Base-by-base conservation (phyloP, 2,329 filamentous ascomycete species). In the Phaeophleospora eucalypticola region DNA sequence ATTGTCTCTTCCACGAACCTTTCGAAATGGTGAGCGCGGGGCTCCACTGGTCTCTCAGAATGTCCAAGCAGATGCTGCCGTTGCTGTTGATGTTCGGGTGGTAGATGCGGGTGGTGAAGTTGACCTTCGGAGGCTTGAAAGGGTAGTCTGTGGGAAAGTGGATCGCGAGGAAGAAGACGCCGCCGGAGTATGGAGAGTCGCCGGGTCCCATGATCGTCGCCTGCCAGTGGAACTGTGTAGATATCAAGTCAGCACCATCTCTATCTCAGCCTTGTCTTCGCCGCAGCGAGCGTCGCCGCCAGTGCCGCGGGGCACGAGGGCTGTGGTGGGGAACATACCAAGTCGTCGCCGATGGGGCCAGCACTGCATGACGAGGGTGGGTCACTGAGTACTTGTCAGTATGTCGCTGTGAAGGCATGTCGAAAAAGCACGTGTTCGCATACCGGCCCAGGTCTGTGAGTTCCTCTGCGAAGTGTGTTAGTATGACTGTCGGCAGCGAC, bases 21-120 rank as follows among this genome's bases (percentile, higher is more conserved):
- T 98, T 98, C 53, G 89, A 95, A 65, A 98, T 97, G 60, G 93
- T 98, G 72, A 98, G 79, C 58, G 93, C 93, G 35, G 93, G 93
- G 71, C 90, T 96, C 93, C 93, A 98, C 77, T 98, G 93, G 73
- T 98, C 93, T 77, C 93, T 84, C 67, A 98, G 79, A 68, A 98
- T 98, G 68, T 98, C 93, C 70, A 98, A 76, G 73, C 93, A 98
- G 74, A 98, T 98, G 74, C 90, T 96, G 73, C 93, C 93, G 72
- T 97, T 97, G 61, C 89, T 95, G 83, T 98, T 98, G 89, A 98
- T 98, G 77, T 98, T 98, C 65, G 93, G 93, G 77, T 98, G 93
- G 73, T 98, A 98, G 78, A 98, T 97, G 69, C 91, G 87, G 58
- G 93, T 98, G 64, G 89, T 97, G 82, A 98, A 98, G 86, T 96